phyloP scores from a whole-genome alignment of 345 rosid genomes.

The Syzygium aromaticum region DNA sequence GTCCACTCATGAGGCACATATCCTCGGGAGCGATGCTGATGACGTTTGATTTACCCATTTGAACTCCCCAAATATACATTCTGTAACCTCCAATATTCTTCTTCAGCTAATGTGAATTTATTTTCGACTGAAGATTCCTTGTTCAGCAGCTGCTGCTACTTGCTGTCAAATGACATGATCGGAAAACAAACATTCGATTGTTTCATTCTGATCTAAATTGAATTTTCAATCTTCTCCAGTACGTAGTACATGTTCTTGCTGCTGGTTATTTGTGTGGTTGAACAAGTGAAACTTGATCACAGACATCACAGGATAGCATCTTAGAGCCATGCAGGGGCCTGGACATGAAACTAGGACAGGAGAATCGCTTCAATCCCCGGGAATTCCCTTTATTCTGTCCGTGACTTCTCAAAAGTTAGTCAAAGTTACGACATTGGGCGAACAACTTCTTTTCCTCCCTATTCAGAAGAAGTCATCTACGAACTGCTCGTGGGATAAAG shows the following conservation, averaged over 20 bases:
- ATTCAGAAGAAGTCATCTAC: not conserved
- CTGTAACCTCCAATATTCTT: constrained; percentile 6
- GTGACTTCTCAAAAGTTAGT: not conserved
- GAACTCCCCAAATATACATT: constrained; percentile 34
- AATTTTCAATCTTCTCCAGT: constrained; percentile 1
- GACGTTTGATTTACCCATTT: constrained; percentile 38
- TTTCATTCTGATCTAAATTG: constrained; percentile 8
- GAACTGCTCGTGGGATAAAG: not conserved
- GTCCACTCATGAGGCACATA: constrained; percentile 57
- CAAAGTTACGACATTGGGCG: not conserved
- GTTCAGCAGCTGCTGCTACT: constrained; percentile 5
- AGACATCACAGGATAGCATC: not conserved
- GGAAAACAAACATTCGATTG: constrained; percentile 16
- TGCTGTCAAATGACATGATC: not conserved
- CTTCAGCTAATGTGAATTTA: constrained; percentile 15
- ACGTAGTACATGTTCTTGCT: not conserved
- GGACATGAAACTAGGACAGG: not conserved
- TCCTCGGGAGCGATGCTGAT: constrained; percentile 82
- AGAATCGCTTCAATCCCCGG: not conserved
- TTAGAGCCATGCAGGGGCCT: not conserved
- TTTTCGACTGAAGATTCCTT: constrained; percentile 3
- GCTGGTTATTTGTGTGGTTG: not conserved
- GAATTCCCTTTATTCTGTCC: not conserved
- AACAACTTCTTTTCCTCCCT: not conserved
- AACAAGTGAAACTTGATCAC: not conserved